Percentiles rank a stretch among this genome's conserved stretches.
Conservation (phyloP, 768 basidiomycete genomes). For the Mycena haematopus region DNA sequence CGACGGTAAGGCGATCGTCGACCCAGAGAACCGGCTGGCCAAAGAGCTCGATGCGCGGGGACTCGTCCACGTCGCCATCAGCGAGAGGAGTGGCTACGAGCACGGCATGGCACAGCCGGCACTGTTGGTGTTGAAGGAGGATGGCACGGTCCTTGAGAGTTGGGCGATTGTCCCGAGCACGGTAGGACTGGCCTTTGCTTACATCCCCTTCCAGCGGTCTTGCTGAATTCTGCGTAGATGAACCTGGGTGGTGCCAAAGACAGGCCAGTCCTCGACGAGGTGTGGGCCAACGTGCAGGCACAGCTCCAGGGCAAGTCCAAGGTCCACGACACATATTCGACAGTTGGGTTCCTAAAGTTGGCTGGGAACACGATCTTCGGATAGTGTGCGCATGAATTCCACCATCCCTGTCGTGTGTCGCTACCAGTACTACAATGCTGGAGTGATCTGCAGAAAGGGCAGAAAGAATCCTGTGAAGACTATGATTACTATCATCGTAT, state of each 20-base stretch:
- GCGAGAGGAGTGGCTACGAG: slow-evolving; percentile 13
- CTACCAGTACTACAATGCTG: slow-evolving; percentile 5
- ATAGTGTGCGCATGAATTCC: not conserved
- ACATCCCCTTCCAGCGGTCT: slow-evolving; percentile 3
- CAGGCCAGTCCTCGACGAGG: not conserved
- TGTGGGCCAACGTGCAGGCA: too few relatives aligned
- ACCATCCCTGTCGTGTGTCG: slow-evolving; percentile 8
- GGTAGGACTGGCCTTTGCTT: slow-evolving; percentile 4
- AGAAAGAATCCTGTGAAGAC: slow-evolving; percentile 6
- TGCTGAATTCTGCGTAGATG: slow-evolving; percentile 9
- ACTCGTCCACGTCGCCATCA: slow-evolving; percentile 14
- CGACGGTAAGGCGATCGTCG: slow-evolving; percentile 13
- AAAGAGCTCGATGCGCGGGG: slow-evolving; percentile 13
- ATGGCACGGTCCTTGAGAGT: slow-evolving; percentile 2
- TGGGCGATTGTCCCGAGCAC: slow-evolving; percentile 13
- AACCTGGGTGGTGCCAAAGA: not conserved
- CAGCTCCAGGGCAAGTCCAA: too few relatives aligned
- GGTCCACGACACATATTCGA: too few relatives aligned
- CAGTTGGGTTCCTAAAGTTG: too few relatives aligned
- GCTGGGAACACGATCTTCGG: too few relatives aligned
- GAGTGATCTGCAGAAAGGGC: slow-evolving; percentile 12
- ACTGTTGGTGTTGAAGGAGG: slow-evolving; percentile 1
- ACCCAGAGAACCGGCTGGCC: slow-evolving; percentile 13
- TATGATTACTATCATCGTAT: slow-evolving; percentile 12
- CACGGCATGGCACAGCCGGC: slow-evolving; percentile 13